A percentile compares a stretch with the other conserved stretches of the same genome.
phyloP scores from a whole-genome alignment of 495 filamentous ascomycete species.

The Penicillium paradoxum region DNA sequence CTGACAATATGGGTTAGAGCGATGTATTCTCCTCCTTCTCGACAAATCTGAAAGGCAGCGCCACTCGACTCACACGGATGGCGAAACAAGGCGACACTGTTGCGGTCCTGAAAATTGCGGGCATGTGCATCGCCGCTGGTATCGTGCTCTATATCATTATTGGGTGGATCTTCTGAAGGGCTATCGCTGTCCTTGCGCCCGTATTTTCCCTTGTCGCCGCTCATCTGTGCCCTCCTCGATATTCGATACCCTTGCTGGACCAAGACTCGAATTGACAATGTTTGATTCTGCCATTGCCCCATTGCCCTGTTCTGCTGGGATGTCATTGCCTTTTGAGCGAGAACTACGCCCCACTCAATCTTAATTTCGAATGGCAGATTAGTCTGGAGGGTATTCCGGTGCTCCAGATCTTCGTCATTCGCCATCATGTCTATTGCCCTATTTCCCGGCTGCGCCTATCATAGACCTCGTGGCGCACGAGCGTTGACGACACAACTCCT shows the following conservation, averaged over 20 bases:
- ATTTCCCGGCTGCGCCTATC: background rate
- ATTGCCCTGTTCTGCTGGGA: background rate
- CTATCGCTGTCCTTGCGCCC: background rate
- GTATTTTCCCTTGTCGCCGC: background rate
- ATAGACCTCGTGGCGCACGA: background rate
- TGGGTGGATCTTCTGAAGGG: constrained; percentile 57
- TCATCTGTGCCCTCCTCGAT: background rate
- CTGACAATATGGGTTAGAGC: constrained; percentile 32
- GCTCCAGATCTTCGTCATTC: background rate
- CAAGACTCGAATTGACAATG: constrained; percentile 8
- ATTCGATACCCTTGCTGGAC: constrained; percentile 18
- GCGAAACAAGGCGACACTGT: constrained; percentile 85
- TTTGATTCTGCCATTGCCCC: background rate
- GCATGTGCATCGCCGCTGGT: constrained; percentile 70
- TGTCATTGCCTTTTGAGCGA: background rate
- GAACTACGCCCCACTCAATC: background rate
- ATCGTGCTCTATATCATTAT: constrained; percentile 69
- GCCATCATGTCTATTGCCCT: background rate
- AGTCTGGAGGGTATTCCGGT: background rate
- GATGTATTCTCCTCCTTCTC: constrained; percentile 59
- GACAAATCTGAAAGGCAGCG: constrained; percentile 72
- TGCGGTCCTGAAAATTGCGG: constrained; percentile 82
- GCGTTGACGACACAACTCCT: background rate
- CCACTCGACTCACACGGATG: constrained; percentile 83
- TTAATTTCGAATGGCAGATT: background rate